A percentile compares a stretch with the other conserved stretches of the same genome.
Conservation (phyloP, 805 yeast species). For the Brettanomyces anomalus region DNA sequence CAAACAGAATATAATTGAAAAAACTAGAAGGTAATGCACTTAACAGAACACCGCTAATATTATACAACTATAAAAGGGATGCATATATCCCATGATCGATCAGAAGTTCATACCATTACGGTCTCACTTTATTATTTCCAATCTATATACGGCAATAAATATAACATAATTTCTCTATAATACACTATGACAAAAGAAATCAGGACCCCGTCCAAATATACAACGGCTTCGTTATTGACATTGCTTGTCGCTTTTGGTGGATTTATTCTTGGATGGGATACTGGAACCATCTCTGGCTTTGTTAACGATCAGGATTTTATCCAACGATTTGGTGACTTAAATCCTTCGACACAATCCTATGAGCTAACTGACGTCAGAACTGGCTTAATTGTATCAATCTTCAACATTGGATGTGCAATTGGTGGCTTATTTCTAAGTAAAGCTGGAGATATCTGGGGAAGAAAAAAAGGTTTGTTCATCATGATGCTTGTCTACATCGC, state of each 20-base stretch:
- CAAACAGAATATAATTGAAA: too few species aligned
- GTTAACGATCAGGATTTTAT: conserved; percentile 50
- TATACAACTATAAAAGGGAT: too few species aligned
- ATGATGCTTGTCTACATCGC: conserved; percentile 48
- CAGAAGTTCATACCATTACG: too few species aligned
- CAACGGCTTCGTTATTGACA: conserved; percentile 29
- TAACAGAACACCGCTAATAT: too few species aligned
- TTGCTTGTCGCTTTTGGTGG: conserved; percentile 64
- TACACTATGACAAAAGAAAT: too few species aligned
- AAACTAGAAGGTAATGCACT: too few species aligned
- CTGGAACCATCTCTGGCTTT: conserved; percentile 69
- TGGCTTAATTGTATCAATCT: conserved; percentile 63
- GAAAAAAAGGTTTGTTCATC: conserved; percentile 46
- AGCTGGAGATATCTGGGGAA: conserved; percentile 50
- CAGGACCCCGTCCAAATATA: neutral
- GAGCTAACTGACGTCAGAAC: conserved; percentile 43
- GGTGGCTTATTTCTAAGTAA: conserved; percentile 58
- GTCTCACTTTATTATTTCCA: too few species aligned
- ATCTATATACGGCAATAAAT: too few species aligned
- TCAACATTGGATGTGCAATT: conserved; percentile 64
- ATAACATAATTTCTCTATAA: too few species aligned
- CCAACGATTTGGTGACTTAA: conserved; percentile 39
- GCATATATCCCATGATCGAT: too few species aligned
- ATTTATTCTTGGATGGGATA: conserved; percentile 69
- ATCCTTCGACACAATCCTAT: conserved; percentile 28